phyloP scores from a whole-genome alignment of 306 rosid species.

The Astragalus membranaceus region DNA sequence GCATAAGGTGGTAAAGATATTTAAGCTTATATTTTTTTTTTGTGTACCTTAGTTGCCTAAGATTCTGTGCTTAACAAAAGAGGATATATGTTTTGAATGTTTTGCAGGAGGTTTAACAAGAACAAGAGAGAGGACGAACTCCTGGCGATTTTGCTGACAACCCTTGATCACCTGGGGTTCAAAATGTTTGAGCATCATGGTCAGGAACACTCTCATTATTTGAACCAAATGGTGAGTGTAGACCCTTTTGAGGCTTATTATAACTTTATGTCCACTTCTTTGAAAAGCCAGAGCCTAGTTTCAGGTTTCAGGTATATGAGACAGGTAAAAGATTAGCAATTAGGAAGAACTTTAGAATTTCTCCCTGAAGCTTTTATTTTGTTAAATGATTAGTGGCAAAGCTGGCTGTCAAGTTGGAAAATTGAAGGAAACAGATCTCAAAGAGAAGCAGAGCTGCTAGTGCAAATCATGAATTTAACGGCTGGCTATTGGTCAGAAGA shows the following conservation, averaged over 20 bases:
- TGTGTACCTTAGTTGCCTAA: background rate
- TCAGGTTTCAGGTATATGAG: background rate
- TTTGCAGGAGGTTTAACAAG: slow-evolving; percentile 39
- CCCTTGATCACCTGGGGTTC: slow-evolving; percentile 45
- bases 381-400: slow-evolving; percentile 53
- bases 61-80: background rate
- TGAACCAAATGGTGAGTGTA: slow-evolving; percentile 56
- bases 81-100: background rate
- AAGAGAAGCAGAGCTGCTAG: slow-evolving; percentile 57
- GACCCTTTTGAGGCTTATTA: background rate
- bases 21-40: too few relatives aligned
- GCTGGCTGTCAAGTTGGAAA: slow-evolving; percentile 62
- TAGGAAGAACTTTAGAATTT: background rate
- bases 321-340: background rate
- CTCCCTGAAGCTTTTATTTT: background rate
- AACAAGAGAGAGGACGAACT: slow-evolving; percentile 37
- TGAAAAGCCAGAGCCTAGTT: background rate
- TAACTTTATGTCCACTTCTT: background rate
- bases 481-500: slow-evolving; percentile 44
- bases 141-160: slow-evolving; percentile 37
- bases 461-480: slow-evolving; percentile 47
- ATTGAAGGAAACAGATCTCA: slow-evolving; percentile 34
- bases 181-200: slow-evolving; percentile 35
- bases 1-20: too few relatives aligned
- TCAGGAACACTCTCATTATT: slow-evolving; percentile 37